Conservation (phyloP, 306 rosid species). For the Inga leiocalycina region DNA sequence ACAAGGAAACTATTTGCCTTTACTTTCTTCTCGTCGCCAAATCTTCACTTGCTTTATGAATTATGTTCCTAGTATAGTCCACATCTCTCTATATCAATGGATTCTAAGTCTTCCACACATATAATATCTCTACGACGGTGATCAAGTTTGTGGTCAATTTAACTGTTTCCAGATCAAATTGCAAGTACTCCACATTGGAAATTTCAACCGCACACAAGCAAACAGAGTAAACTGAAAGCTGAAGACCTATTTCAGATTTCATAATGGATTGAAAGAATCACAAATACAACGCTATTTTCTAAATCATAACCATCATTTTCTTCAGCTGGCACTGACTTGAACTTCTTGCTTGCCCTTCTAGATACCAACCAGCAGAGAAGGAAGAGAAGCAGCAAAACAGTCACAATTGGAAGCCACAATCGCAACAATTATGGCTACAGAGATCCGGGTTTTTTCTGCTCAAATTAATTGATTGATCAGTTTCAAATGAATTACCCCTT, state of each 20-base stretch:
- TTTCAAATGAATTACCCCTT: not conserved
- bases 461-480: not conserved
- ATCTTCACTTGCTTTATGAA: too few relatives aligned
- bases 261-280: not conserved
- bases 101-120: too few relatives aligned
- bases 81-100: too few relatives aligned
- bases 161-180: conserved; percentile 43
- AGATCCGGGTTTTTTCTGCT: conserved; percentile 34
- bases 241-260: not conserved
- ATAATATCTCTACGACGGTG: too few relatives aligned
- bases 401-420: conserved; percentile 33
- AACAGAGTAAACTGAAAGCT: not conserved
- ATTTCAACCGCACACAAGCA: conserved; percentile 29
- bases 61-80: too few relatives aligned
- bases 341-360: conserved; percentile 18
- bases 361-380: conserved; percentile 12
- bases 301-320: conserved; percentile 31
- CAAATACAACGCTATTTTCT: not conserved
- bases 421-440: conserved; percentile 8
- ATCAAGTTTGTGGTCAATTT: conserved; percentile 36
- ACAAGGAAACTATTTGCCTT: too few relatives aligned
- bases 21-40: too few relatives aligned
- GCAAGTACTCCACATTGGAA: conserved; percentile 35
- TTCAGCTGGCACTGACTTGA: not conserved
- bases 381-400: conserved; percentile 6